Evolutionary conservation across 148 eudicot genomes (phyloP).

Genomic region (Cornus suecica): DNA sequence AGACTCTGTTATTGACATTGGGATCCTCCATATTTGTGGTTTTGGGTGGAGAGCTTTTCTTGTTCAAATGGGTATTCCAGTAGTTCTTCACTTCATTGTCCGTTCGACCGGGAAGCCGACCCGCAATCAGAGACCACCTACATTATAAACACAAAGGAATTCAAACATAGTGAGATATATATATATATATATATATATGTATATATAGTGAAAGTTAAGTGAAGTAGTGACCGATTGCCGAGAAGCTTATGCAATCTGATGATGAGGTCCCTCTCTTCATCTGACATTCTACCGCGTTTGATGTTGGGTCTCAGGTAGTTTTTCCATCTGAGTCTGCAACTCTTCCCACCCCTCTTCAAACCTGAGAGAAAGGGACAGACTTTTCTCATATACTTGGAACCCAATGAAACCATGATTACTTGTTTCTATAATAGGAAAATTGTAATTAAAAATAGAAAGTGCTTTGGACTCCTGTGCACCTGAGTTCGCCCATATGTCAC

Average conservation of each 20-base stretch:
- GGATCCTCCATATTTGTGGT: background rate
- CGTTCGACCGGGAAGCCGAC: slow-evolving; percentile 17
- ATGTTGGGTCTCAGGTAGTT: slow-evolving; percentile 34
- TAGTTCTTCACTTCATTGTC: slow-evolving; percentile 29
- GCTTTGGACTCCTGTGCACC: no score
- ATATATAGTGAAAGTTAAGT: background rate
- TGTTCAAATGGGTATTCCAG: slow-evolving; percentile 27
- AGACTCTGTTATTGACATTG: background rate
- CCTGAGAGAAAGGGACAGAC: slow-evolving; percentile 17
- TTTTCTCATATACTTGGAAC: no score
- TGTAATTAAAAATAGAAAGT: no score
- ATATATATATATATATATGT: no score
- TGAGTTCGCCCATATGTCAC: no score
- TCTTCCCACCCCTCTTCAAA: slow-evolving; percentile 28
- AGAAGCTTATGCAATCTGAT: slow-evolving; percentile 23
- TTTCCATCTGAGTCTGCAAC: slow-evolving; percentile 39
- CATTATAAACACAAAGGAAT: no score
- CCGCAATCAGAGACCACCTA: slow-evolving; percentile 27
- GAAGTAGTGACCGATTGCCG: slow-evolving; percentile 21
- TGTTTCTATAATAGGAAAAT: no score
- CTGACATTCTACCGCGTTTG: slow-evolving; percentile 26
- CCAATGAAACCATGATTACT: no score
- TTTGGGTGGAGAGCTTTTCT: slow-evolving; percentile 10
- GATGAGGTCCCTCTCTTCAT: slow-evolving; percentile 23
- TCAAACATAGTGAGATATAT: no score